These are phyloP conservation scores for Aspergillus fischeri DNA, from an alignment of 2,329 filamentous ascomycete genomes.

Conservation along the genomic window DNA sequence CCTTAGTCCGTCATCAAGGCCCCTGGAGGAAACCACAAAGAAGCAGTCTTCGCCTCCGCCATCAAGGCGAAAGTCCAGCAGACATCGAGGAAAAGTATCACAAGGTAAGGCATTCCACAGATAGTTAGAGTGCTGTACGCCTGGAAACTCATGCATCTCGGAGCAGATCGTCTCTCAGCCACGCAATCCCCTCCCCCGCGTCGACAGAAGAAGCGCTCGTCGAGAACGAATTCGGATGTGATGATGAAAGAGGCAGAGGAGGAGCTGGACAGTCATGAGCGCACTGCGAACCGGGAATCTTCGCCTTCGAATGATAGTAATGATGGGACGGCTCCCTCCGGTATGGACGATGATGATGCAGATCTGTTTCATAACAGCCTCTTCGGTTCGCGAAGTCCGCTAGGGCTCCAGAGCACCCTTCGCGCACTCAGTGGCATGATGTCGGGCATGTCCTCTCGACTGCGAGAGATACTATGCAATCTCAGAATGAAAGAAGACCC, in stretches of 20 bases:
- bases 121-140: not conserved
- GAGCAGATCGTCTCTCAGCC: slow-evolving; percentile 30
- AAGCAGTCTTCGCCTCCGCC: slow-evolving; percentile 54
- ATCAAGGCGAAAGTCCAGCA: slow-evolving; percentile 68
- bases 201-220: slow-evolving; percentile 52
- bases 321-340: slow-evolving; percentile 52
- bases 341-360: slow-evolving; percentile 56
- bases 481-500: slow-evolving; percentile 80
- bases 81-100: slow-evolving; percentile 59
- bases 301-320: slow-evolving; percentile 62
- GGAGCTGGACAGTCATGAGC: slow-evolving; percentile 37
- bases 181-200: slow-evolving; percentile 35
- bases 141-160: slow-evolving; percentile 9
- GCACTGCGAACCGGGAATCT: slow-evolving; percentile 52
- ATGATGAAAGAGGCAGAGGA: slow-evolving; percentile 68
- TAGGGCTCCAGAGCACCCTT: slow-evolving; percentile 72
- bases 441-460: slow-evolving; percentile 72
- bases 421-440: slow-evolving; percentile 89
- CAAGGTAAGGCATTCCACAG: slow-evolving; percentile 42
- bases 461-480: slow-evolving; percentile 72
- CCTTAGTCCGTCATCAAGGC: slow-evolving; percentile 58
- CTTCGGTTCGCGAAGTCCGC: slow-evolving; percentile 62
- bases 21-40: slow-evolving; percentile 59
- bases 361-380: slow-evolving; percentile 58
- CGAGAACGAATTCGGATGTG: slow-evolving; percentile 59